Evolutionary conservation across 805 yeast species (phyloP).

Genomic region (Kregervanrija pseudodelftensis): DNA sequence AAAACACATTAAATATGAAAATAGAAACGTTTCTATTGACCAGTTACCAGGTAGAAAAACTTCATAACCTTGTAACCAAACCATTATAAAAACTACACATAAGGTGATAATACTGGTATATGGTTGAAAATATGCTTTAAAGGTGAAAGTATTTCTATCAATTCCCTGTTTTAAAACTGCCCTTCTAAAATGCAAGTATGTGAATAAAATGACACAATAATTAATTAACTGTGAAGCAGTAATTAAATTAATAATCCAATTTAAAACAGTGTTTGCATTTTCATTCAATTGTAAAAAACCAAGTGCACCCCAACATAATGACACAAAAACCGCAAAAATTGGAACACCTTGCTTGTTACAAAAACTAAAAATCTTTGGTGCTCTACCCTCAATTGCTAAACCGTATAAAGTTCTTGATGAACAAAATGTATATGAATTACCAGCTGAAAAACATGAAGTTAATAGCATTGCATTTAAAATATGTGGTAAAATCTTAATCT

Average conservation of each 20-base stretch:
- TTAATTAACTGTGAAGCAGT: constrained; percentile 64
- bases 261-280: constrained; percentile 56
- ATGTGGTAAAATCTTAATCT: constrained; percentile 60
- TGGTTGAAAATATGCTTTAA: constrained; percentile 37
- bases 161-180: constrained; percentile 50
- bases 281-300: constrained; percentile 60
- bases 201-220: constrained; percentile 48
- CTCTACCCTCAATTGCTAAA: constrained; percentile 61
- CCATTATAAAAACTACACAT: constrained; percentile 24
- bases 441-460: constrained; percentile 73
- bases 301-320: constrained; percentile 56
- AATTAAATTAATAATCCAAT: constrained; percentile 66
- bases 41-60: constrained; percentile 49
- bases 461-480: constrained; percentile 70
- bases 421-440: constrained; percentile 71
- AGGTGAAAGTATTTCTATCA: constrained; percentile 39
- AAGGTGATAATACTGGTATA: constrained; percentile 19
- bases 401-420: constrained; percentile 64
- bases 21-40: constrained; percentile 51
- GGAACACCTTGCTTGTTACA: constrained; percentile 75
- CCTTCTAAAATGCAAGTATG: constrained; percentile 55
- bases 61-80: constrained; percentile 40
- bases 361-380: constrained; percentile 56
- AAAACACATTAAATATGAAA: constrained; percentile 66
- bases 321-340: constrained; percentile 45